Conservation (phyloP, 2,329 filamentous ascomycete species). For the Bipolaris victoriae region DNA sequence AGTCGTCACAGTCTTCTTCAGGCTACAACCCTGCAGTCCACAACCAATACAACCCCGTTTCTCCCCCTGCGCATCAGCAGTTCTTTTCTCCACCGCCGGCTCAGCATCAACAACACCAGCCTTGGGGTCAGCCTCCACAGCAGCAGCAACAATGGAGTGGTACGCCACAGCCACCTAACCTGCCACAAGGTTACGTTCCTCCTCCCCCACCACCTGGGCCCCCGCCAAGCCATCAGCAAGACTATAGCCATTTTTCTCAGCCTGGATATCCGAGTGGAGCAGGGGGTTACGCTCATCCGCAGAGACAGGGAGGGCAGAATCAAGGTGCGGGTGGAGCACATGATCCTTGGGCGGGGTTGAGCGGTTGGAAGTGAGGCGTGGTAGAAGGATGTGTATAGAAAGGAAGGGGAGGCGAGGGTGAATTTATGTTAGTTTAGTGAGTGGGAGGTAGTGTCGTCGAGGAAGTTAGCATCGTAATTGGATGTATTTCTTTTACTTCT, state of each 20-base stretch:
- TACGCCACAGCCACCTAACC: constrained; percentile 56
- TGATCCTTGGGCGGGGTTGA: constrained; percentile 75
- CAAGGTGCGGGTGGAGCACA: constrained; percentile 12
- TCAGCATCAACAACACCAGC: constrained; percentile 58
- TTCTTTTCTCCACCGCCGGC: constrained; percentile 58
- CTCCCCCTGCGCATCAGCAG: constrained; percentile 64
- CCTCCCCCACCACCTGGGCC: constrained; percentile 71
- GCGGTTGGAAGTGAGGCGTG: constrained; percentile 71
- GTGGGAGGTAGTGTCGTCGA: background rate
- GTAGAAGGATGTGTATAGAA: background rate
- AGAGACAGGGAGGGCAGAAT: constrained; percentile 40
- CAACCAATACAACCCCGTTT: constrained; percentile 52
- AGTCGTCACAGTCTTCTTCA: constrained; percentile 34
- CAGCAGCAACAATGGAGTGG: constrained; percentile 61
- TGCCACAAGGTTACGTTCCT: constrained; percentile 69
- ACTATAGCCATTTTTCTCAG: constrained; percentile 60
- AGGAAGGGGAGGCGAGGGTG: background rate
- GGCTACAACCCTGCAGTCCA: constrained; percentile 54
- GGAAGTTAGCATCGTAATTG: background rate
- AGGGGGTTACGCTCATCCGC: constrained; percentile 45
- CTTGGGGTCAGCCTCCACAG: constrained; percentile 57
- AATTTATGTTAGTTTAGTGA: background rate
- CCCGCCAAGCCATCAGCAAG: constrained; percentile 61
- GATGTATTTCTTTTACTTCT: background rate
- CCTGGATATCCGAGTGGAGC: constrained; percentile 60